Base-by-base conservation (phyloP, 306 rosid genomes). In the Vicia faba region DNA sequence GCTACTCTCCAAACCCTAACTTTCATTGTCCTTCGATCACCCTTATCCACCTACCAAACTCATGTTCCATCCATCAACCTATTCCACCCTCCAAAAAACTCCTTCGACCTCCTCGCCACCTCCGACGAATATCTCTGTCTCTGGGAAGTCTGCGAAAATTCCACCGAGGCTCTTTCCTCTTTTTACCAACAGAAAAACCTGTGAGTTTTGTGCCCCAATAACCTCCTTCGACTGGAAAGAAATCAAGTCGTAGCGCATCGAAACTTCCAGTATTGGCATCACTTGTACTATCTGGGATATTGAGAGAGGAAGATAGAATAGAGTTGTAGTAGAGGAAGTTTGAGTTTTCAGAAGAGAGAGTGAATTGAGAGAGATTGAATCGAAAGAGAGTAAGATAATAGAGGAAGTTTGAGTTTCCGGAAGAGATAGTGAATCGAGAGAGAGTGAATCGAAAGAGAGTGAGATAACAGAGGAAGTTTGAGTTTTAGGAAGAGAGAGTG, bases 171-270 rank as follows among this genome's bases (percentile, higher is more conserved):
- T 4, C 51, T 88, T 19, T 84, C n/a, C 93, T 0, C 91, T 93
- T 18, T 80, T 93, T 49, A 88, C 89, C 85, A 93, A 93, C 71
- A 82, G 88, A 75, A 93, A 88, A 70, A 77, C 87, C 78, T 81
- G 88, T 81, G 98, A 88, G 64, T 93, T 88, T 55, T 89, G 93
- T 35, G 98, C 98, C 41, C 98, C 98, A 0, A 57, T 93, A 19
- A 93, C 98, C 45, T 93, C 98, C 23, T 93, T 90, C 79, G 99
- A 93, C 65, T 93, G 98, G 98, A 93, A 93, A 70, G 91, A 93
- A 10, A 45, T 89, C 62, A 97, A 93, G 16, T 96, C 95, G 18
- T 74, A 83, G 5, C 79, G 96, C 15, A 85, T 93, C 11, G 98
- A 89, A 0, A 93, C 98, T 3, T 93, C 96, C 4, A 87, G 96